These are phyloP conservation scores for Trichosporon ovoides DNA, from an alignment of 1,284 basidiomycete species.

Conservation along the genomic window DNA sequence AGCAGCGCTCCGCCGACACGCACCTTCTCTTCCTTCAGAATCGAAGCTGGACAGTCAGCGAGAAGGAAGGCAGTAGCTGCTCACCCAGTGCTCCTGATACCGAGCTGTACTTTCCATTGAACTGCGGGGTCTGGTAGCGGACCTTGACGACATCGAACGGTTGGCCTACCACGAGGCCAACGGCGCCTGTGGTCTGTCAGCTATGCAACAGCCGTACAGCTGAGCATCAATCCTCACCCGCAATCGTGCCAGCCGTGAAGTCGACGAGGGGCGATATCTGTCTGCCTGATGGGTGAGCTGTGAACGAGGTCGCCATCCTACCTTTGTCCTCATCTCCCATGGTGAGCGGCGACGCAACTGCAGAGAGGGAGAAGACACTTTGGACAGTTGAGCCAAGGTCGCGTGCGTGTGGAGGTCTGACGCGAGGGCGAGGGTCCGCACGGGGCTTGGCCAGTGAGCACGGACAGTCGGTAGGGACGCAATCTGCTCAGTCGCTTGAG, in stretches of 20 bases:
- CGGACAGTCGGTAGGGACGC: neutral
- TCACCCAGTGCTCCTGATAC: constrained; percentile 42
- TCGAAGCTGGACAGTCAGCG: constrained; percentile 7
- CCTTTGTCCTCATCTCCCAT: neutral
- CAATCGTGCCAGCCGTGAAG: constrained; percentile 45
- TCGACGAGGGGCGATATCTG: constrained; percentile 34
- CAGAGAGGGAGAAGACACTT: neutral
- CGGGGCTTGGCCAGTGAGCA: neutral
- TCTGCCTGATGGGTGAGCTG: neutral
- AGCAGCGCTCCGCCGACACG: neutral
- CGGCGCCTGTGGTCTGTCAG: constrained; percentile 37
- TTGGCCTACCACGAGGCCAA: constrained; percentile 48
- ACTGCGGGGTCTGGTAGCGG: constrained; percentile 46
- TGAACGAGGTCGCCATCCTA: neutral
- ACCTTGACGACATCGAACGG: constrained; percentile 49
- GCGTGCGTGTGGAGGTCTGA: neutral
- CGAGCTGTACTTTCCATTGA: constrained; percentile 37
- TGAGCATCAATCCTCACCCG: constrained; percentile 24
- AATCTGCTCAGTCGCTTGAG: too few relatives aligned
- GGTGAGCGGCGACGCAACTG: too few relatives aligned
- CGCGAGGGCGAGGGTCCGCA: neutral
- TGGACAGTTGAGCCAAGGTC: neutral
- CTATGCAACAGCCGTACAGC: neutral
- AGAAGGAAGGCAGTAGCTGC: constrained; percentile 9
- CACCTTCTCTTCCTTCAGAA: constrained; percentile 13